These are phyloP conservation scores for Lanmaoa pseudosensibilis DNA, from an alignment of 768 basidiomycete species.

Conservation along the genomic window DNA sequence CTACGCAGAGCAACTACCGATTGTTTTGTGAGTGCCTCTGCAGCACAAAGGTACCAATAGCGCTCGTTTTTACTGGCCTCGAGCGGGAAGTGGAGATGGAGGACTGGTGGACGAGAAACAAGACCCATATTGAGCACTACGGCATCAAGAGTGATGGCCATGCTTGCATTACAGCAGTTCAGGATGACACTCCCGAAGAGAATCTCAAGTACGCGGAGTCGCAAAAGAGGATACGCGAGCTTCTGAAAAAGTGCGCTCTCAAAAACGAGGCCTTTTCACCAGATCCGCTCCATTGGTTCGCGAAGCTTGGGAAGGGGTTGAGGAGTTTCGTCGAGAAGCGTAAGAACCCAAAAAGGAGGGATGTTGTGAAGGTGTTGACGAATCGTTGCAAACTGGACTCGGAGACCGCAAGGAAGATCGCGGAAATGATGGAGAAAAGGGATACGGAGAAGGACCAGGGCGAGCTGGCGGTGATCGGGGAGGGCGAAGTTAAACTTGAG, in stretches of 20 bases:
- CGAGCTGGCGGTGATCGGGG: neutral
- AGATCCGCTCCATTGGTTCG: constrained; percentile 22
- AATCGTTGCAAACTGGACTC: constrained; percentile 29
- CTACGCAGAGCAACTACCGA: constrained; percentile 39
- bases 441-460: constrained; percentile 2
- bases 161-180: constrained; percentile 33
- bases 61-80: constrained; percentile 43
- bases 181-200: constrained; percentile 21
- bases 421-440: constrained; percentile 19
- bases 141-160: constrained; percentile 32
- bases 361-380: constrained; percentile 19
- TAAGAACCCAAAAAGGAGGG: constrained; percentile 16
- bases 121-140: constrained; percentile 18
- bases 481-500: neutral
- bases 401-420: constrained; percentile 27
- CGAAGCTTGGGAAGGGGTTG: constrained; percentile 12
- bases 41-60: constrained; percentile 35
- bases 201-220: constrained; percentile 26
- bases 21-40: constrained; percentile 44
- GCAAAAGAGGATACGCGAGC: constrained; percentile 16
- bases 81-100: constrained; percentile 36
- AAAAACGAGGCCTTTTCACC: constrained; percentile 9
- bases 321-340: constrained; percentile 16
- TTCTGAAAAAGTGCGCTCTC: constrained; percentile 19
- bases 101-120: constrained; percentile 36